Evolutionary conservation across 2,329 filamentous ascomycete species (phyloP).

Genomic region (Arthrobotrys megalospora): DNA sequence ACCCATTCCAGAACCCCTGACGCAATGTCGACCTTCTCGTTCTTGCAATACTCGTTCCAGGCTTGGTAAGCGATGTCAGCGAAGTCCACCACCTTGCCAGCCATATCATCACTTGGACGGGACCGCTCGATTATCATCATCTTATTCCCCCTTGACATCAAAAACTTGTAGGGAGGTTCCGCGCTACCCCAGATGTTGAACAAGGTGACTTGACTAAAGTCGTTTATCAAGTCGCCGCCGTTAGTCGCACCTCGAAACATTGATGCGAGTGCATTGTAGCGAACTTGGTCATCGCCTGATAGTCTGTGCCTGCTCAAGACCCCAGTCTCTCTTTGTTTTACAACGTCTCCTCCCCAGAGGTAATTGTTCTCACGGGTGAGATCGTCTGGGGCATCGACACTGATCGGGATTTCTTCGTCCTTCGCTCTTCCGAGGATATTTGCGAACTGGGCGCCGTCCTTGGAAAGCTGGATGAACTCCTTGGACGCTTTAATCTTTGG

Average conservation of each 20-base stretch:
- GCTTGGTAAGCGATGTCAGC: background rate
- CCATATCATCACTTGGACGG: background rate
- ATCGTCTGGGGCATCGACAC: background rate
- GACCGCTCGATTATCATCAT: constrained; percentile 15
- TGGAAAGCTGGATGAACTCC: background rate
- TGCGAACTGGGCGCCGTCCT: background rate
- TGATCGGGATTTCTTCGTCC: background rate
- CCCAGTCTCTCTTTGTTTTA: no score
- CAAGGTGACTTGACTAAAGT: constrained; percentile 10
- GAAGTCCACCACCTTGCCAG: background rate
- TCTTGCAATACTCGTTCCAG: background rate
- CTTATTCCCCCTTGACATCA: constrained; percentile 1
- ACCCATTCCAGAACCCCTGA: background rate
- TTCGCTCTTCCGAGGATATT: background rate
- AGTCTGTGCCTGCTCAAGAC: background rate
- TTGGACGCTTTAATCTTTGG: background rate
- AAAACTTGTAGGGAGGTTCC: background rate
- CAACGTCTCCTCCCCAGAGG: background rate
- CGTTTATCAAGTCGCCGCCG: background rate
- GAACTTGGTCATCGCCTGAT: background rate
- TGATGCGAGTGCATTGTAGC: constrained; percentile 1
- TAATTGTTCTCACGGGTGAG: background rate
- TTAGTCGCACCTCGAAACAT: background rate
- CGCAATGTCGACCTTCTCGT: background rate
- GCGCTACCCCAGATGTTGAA: constrained; percentile 12